Base-by-base conservation (phyloP, 106 monocot species). In the Xerophyta viscosa region DNA sequence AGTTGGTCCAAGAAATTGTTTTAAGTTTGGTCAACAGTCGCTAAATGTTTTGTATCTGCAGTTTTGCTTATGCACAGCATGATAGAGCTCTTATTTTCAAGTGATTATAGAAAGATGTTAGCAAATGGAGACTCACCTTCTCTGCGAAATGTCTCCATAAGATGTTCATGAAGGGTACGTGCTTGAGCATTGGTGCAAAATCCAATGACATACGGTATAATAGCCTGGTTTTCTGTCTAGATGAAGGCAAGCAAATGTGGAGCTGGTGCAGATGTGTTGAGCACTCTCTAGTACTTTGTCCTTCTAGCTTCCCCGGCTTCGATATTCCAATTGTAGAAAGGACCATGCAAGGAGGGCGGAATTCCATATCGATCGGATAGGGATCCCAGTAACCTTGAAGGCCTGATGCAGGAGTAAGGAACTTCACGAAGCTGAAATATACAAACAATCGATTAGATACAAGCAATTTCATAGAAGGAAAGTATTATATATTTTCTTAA, bases 321-420 rank as follows among this genome's bases (percentile, higher is more conserved):
- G 96, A 98, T 27, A 98, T 98, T 15, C 96, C 96, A 37, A 98
- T 98, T 21, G 82, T 89, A 15, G 96, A 98, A 7, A 86, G 72
- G 22, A 98, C 96, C 67, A 98, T 85, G 55, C 89, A 98, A 3
- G 96, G 96, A 1, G 96, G 96, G 11, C 65, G 76, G 37, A 98
- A 98, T 52, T 98, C 96, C 96, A 98, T 98, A 81, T 98, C 89
- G 6, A 98, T 98, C 0, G 96, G 96, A 49, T 98, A 98, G 8
- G 96, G 96, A 66, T 98, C 96, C 96, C 96, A 98, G 57, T 98
- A 89, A 14, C 96, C 96, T 69, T 89, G 65, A 24, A 98, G 79
- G 11, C 85, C 89, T 46, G 89, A 85, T 56, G 77, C 50, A 47
- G 96, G 96, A 31, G 96, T 89, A 1, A 98, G 71, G 59, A 98